Percentiles rank a stretch among this genome's conserved stretches.
Evolutionary conservation across 2,329 filamentous ascomycete species (phyloP).

Genomic region (Lachnellula suecica): DNA sequence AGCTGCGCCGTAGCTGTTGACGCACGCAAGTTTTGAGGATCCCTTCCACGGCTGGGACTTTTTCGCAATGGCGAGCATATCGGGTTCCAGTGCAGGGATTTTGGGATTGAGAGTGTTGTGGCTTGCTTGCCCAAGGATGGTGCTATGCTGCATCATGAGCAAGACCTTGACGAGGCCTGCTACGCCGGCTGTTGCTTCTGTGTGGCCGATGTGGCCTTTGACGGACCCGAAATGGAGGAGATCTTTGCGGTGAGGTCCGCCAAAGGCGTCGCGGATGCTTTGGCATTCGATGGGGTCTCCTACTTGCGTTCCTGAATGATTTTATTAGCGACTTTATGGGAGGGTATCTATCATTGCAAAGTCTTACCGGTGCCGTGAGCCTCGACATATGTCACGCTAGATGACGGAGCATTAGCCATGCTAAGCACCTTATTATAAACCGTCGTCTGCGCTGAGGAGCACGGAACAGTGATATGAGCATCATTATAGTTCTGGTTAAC

Average conservation of each 20-base stretch:
- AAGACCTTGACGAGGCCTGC: constrained; percentile 43
- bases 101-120: constrained; percentile 35
- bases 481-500: constrained; percentile 39
- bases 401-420: background rate
- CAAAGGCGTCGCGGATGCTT: constrained; percentile 12
- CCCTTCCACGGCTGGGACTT: constrained; percentile 8
- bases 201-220: constrained; percentile 44
- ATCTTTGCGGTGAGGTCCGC: background rate
- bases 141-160: constrained; percentile 31
- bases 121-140: constrained; percentile 25
- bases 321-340: background rate
- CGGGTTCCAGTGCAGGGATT: constrained; percentile 3
- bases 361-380: constrained; percentile 39
- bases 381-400: constrained; percentile 22
- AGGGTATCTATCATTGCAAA: background rate
- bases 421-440: background rate
- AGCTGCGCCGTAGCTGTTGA: constrained; percentile 27
- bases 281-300: constrained; percentile 25
- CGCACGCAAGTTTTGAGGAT: constrained; percentile 7
- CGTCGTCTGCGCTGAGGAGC: constrained; percentile 26
- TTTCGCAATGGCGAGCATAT: constrained; percentile 11
- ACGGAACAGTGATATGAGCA: constrained; percentile 14
- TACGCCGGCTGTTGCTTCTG: constrained; percentile 44
- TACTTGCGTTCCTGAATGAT: constrained; percentile 24
- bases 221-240: constrained; percentile 20